phyloP scores from a whole-genome alignment of 768 basidiomycete species.

The Auriscalpium orientale region DNA sequence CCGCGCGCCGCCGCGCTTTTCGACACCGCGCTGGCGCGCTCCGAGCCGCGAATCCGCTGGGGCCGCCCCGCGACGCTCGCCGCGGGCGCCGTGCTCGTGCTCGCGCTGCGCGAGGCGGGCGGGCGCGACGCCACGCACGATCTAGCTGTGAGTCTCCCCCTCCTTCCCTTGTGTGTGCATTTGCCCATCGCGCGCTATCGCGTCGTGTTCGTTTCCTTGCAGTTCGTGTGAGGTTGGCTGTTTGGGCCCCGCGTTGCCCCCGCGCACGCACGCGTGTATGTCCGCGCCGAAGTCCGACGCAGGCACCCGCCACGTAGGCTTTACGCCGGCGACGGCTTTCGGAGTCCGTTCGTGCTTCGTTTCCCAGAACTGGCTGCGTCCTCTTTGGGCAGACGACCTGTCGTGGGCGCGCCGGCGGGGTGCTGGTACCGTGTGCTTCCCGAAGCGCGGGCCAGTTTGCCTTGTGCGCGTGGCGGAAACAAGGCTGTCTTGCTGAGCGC shows the following conservation, averaged over 20 bases:
- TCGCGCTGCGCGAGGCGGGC: slow-evolving; percentile 65
- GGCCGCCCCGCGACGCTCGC: slow-evolving; percentile 63
- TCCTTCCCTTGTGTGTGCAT: background rate
- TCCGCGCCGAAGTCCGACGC: too few relatives aligned
- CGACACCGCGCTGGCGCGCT: slow-evolving; percentile 53
- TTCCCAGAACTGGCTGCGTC: background rate
- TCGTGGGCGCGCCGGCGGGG: too few relatives aligned
- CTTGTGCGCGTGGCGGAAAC: too few relatives aligned
- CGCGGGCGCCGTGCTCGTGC: slow-evolving; percentile 60
- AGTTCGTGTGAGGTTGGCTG: background rate
- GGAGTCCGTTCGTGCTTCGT: too few relatives aligned
- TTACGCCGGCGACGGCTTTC: too few relatives aligned
- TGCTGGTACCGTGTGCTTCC: too few relatives aligned
- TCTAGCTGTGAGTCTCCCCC: slow-evolving; percentile 42
- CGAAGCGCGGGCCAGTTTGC: too few relatives aligned
- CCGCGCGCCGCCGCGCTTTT: slow-evolving; percentile 64
- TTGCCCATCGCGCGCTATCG: background rate
- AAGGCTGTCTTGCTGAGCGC: too few relatives aligned
- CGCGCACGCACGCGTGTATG: too few relatives aligned
- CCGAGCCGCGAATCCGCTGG: slow-evolving; percentile 47
- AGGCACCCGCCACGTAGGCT: too few relatives aligned
- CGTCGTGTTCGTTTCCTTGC: background rate
- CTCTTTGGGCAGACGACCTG: too few relatives aligned
- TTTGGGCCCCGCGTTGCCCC: too few relatives aligned
- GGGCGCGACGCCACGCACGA: slow-evolving; percentile 62